Percentiles rank a stretch among this genome's conserved stretches.
These are phyloP conservation scores for Pseudocohnilembus persalinus DNA, from an alignment of 169 alveolate genomes.

Conservation along the genomic window DNA sequence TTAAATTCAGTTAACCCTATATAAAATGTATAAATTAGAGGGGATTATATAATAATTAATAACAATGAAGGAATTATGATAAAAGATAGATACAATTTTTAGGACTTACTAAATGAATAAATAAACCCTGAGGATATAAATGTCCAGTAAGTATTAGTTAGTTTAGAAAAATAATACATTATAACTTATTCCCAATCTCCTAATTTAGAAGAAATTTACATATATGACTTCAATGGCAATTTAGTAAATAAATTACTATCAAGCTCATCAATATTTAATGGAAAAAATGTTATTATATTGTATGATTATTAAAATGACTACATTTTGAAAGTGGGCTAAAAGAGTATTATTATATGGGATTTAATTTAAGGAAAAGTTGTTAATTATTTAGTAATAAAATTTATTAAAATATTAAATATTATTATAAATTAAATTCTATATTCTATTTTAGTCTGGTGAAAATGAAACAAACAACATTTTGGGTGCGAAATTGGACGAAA, in stretches of 20 bases:
- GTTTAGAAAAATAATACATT: too few species aligned
- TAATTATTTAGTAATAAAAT: background rate
- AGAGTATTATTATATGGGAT: background rate
- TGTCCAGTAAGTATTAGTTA: background rate
- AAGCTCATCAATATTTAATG: background rate
- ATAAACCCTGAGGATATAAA: background rate
- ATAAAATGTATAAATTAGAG: background rate
- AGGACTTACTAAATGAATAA: background rate
- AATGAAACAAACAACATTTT: background rate
- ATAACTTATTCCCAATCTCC: background rate
- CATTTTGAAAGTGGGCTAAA: too few species aligned
- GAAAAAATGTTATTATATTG: background rate
- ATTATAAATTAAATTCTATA: too few species aligned
- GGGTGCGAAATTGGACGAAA: background rate
- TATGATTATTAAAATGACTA: background rate
- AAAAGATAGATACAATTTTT: background rate
- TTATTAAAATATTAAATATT: too few species aligned
- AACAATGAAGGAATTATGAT: background rate
- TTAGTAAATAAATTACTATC: background rate
- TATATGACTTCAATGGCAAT: background rate
- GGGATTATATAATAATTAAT: background rate
- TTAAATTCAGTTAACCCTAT: background rate
- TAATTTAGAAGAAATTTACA: background rate
- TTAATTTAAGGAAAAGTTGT: background rate
- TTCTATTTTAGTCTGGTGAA: background rate